Evolutionary conservation across 225 moss, liverwort and hornwort species (phyloP).

Genomic region (Thuidium tamariscinum): DNA sequence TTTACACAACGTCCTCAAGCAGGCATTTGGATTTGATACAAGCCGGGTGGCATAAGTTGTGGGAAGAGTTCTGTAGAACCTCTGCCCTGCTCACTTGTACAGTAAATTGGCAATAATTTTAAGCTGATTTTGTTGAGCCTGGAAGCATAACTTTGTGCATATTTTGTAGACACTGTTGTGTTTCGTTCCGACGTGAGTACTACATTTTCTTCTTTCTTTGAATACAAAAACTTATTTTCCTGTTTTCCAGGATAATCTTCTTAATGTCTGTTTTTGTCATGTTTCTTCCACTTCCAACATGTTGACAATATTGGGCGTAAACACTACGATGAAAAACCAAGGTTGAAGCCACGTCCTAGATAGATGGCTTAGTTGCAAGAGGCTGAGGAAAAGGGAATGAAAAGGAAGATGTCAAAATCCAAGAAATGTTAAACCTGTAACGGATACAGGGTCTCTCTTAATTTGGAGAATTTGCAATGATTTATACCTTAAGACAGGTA

Average conservation of each 20-base stretch:
- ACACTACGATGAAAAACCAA: not conserved
- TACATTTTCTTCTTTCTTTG: not conserved
- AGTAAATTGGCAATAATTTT: conserved; percentile 25
- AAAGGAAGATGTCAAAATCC: not conserved
- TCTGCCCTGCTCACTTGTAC: conserved; percentile 19
- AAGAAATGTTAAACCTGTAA: not conserved
- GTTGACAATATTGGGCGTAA: not conserved
- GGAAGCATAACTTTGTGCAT: not conserved
- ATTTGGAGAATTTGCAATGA: not conserved
- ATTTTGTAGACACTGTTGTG: not conserved
- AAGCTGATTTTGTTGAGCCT: conserved; percentile 8
- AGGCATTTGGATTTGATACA: conserved; percentile 11
- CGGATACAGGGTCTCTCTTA: not conserved
- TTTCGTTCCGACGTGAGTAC: not conserved
- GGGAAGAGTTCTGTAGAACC: not conserved
- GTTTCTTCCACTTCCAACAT: not conserved
- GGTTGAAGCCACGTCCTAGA: not conserved
- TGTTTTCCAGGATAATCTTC: not conserved
- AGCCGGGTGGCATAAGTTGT: conserved; percentile 12
- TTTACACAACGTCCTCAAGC: not conserved
- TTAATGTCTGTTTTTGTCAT: not conserved
- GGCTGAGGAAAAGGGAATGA: not conserved
- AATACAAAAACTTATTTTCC: too few relatives aligned
- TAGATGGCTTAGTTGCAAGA: not conserved
- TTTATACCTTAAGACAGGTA: too few relatives aligned